phyloP scores from a whole-genome alignment of 208 protist species.

The Leishmania arabica region DNA sequence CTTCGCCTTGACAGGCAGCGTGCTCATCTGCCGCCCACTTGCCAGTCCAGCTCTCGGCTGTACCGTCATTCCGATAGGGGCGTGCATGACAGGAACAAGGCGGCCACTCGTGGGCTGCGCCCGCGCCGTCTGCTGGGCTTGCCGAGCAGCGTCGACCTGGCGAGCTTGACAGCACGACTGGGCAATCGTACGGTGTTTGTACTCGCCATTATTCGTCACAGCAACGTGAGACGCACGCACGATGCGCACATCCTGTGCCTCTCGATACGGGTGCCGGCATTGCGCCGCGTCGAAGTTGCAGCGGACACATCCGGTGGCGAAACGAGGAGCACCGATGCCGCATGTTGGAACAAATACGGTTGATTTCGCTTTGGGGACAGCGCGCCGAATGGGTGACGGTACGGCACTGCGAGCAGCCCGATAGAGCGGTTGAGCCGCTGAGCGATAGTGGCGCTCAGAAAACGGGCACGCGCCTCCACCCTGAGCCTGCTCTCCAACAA shows the following conservation, averaged over 20 bases:
- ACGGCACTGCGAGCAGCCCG: not conserved
- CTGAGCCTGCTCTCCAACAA: not conserved
- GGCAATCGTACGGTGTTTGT: not conserved
- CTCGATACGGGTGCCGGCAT: constrained; percentile 30
- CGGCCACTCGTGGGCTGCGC: constrained; percentile 20
- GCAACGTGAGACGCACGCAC: constrained; percentile 11
- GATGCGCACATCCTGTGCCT: constrained; percentile 33
- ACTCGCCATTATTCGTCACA: not conserved
- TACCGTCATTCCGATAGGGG: constrained; percentile 17
- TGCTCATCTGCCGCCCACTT: constrained; percentile 17
- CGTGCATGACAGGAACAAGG: constrained; percentile 24
- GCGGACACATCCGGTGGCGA: not conserved
- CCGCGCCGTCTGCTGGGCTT: constrained; percentile 17
- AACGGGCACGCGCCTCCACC: not conserved
- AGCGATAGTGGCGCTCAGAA: not conserved
- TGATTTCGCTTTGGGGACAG: constrained; percentile 19
- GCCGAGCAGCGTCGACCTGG: constrained; percentile 17
- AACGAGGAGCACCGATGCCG: not conserved
- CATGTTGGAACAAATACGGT: constrained; percentile 24
- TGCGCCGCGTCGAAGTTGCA: constrained; percentile 8
- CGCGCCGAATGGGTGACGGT: not conserved
- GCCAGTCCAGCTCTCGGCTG: constrained; percentile 12
- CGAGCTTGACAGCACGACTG: constrained; percentile 19
- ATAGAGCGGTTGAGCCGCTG: not conserved
- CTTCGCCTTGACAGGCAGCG: constrained; percentile 16